Evolutionary conservation across 768 basidiomycete genomes (phyloP), one percentile per base, ranked within the genome.

Genomic region (Porpolomopsis calyptriformis): DNA sequence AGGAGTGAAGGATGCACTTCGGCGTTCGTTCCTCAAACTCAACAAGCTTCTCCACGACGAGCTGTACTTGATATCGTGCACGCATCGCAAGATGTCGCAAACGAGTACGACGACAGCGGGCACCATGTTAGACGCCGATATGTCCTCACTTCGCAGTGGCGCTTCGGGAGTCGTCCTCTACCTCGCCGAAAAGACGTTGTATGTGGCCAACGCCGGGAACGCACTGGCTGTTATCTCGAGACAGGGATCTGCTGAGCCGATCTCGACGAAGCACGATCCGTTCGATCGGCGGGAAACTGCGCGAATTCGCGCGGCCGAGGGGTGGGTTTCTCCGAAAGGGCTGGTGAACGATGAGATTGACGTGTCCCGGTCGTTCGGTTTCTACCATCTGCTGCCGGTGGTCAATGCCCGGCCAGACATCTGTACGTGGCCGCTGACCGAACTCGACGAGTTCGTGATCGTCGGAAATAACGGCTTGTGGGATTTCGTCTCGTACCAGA

Each of bases 361-460:
- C 53, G 76, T 89, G 3, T 92, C 93, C n/a, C 75, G 93, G 40
- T 83, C 88, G 0, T 97, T 98, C 63, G 96, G 96, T 0, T 90
- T 85, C 64, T 97, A 80, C 67, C 80, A 88, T 55, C 77, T 89
- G 20, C 74, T 90, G 38, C 94, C 93, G 0, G 79, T 92, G 26
- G 76, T 98, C 61, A 94, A 94, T 58, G 82, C 96, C 0, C 73
- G 84, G 4, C 94, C 96, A 0, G 77, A 89, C 59, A 76, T 94
- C 50, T 69, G 68, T 52, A 69, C 67, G 3, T 78, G 82, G 51
- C 72, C 80, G 39, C 65, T 99, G 14, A 73, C 79, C 2, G 82
- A 88, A 50, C 73, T 80, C 45, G 96, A 99, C 63, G 94, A 99
- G 63, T 96, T 98, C 57, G 77, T 98, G 56, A 94, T 99, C 65